These are phyloP conservation scores for Agapanthus africanus DNA, from an alignment of 106 monocot species.

Conservation along the genomic window DNA sequence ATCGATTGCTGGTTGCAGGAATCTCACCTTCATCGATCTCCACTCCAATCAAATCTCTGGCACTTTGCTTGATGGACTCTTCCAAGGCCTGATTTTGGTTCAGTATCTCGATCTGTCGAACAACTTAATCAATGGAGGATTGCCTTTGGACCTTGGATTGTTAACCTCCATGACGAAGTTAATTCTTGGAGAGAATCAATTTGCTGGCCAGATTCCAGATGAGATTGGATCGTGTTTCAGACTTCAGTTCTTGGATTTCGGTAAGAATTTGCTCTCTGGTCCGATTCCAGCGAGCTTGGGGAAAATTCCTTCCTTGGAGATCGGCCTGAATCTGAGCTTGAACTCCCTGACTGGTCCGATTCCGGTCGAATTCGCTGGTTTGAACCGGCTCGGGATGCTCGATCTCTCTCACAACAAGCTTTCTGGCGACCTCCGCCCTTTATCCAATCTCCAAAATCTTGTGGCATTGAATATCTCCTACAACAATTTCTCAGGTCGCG, in stretches of 20 bases:
- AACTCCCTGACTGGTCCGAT: slow-evolving; percentile 44
- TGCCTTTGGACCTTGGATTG: slow-evolving; percentile 32
- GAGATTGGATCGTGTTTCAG: slow-evolving; percentile 54
- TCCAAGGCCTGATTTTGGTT: slow-evolving; percentile 35
- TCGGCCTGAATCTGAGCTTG: slow-evolving; percentile 69
- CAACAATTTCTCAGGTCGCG: slow-evolving; percentile 70
- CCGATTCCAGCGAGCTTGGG: slow-evolving; percentile 52
- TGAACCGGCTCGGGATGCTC: slow-evolving; percentile 49
- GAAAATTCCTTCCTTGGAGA: slow-evolving; percentile 61
- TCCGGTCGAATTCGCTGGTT: slow-evolving; percentile 27
- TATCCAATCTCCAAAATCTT: slow-evolving; percentile 67
- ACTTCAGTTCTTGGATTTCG: slow-evolving; percentile 65
- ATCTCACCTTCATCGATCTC: slow-evolving; percentile 79
- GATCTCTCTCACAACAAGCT: slow-evolving; percentile 86
- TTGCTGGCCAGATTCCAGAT: slow-evolving; percentile 52
- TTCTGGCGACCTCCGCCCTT: slow-evolving; percentile 49
- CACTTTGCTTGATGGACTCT: slow-evolving; percentile 24
- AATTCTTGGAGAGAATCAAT: slow-evolving; percentile 43
- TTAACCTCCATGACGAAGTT: slow-evolving; percentile 68
- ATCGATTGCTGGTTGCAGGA: slow-evolving; percentile 57
- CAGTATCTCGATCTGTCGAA: slow-evolving; percentile 68
- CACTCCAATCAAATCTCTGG: slow-evolving; percentile 61
- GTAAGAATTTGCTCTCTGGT: slow-evolving; percentile 45
- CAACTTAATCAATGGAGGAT: slow-evolving; percentile 45
- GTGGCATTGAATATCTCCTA: slow-evolving; percentile 69